Evolutionary conservation across 1,284 basidiomycete genomes (phyloP), one percentile per base, ranked within the genome.

Genomic region (Mycosarcoma mackinlayi): DNA sequence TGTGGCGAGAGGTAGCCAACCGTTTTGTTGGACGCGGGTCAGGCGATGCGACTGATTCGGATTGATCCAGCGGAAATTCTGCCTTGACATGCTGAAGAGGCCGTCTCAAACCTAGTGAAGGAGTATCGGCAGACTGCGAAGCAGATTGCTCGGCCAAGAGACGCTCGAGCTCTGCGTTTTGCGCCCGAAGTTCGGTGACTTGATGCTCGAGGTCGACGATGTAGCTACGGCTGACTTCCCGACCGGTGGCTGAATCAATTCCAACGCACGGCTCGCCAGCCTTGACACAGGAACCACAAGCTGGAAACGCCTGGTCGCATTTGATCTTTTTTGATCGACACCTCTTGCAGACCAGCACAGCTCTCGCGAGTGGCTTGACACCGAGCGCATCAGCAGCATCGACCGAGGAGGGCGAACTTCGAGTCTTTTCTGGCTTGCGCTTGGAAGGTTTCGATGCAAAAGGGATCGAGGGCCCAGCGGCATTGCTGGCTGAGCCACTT

Each of bases 281-380:
- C 31, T 72, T 72, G 69, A 72, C 64, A 30, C 69, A 72, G 6
- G 69, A 67, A 34, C 69, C 69, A 21, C 69, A 72, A 13, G 69
- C 64, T 18, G 69, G 69, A 27, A 72, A 72, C 16, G 59, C 69
- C 28, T 67, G 69, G 38, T 72, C 69, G 30, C 69, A 72, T 31
- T 72, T 72, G 64, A 68, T 72, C 60, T 72, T 72, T 28, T 72
- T 72, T 40, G 69, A 67, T 3, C 69, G 59, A 34, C 69, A 72
- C 25, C 69, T 46, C 35, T 67, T 67, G 55, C 69, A 72, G 33
- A 72, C 69, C 8, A 72, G 54, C 14, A 72, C 64, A 4, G 69
- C 64, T 6, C 69, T 48, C 9, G 64, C 64, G 7, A 72, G 60
- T 16, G 69, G 69, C 40, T 68, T 72, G 18, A 30, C 27, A 18